A percentile compares a stretch with the other conserved stretches of the same genome.
Conservation (phyloP, 2,329 filamentous ascomycete species). For the Colletotrichum lupini region DNA sequence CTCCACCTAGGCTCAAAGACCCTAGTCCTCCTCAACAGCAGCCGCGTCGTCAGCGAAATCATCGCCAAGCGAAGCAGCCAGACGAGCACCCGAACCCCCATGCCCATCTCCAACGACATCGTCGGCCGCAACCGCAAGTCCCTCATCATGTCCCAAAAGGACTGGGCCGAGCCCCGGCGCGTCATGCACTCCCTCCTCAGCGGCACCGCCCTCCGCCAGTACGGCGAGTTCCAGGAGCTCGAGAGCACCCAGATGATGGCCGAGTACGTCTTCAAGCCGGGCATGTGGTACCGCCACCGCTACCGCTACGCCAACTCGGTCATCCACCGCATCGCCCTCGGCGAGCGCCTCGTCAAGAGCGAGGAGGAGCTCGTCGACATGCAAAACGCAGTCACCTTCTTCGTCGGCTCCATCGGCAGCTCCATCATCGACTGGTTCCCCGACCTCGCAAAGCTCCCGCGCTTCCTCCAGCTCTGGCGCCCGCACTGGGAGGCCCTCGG, state of each 20-base stretch:
- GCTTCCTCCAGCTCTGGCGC: conserved; percentile 46
- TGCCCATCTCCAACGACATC: conserved; percentile 46
- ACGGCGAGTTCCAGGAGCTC: conserved; percentile 47
- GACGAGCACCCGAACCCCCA: conserved; percentile 43
- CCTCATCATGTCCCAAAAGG: conserved; percentile 44
- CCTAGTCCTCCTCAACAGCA: conserved; percentile 54
- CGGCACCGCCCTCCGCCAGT: conserved; percentile 45
- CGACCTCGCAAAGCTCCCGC: conserved; percentile 44
- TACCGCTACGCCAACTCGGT: conserved; percentile 54
- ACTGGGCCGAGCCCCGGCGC: conserved; percentile 50
- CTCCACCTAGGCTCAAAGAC: conserved; percentile 47
- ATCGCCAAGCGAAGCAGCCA: conserved; percentile 48
- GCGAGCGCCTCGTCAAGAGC: conserved; percentile 45
- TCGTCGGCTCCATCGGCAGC: conserved; percentile 47
- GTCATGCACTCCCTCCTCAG: conserved; percentile 52
- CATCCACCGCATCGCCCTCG: conserved; percentile 48
- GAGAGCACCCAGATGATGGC: conserved; percentile 50
- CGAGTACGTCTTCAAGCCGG: conserved; percentile 41
- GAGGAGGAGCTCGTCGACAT: conserved; percentile 48
- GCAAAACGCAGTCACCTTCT: conserved; percentile 48
- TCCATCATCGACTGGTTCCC: conserved; percentile 53
- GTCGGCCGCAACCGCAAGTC: conserved; percentile 47
- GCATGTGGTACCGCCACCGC: conserved; percentile 51
- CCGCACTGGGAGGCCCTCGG: conserved; percentile 46
- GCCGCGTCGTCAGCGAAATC: conserved; percentile 50